Evolutionary conservation across 192 early-diverging fungal species (phyloP).

Genomic region (Cladochytrium replicatum): DNA sequence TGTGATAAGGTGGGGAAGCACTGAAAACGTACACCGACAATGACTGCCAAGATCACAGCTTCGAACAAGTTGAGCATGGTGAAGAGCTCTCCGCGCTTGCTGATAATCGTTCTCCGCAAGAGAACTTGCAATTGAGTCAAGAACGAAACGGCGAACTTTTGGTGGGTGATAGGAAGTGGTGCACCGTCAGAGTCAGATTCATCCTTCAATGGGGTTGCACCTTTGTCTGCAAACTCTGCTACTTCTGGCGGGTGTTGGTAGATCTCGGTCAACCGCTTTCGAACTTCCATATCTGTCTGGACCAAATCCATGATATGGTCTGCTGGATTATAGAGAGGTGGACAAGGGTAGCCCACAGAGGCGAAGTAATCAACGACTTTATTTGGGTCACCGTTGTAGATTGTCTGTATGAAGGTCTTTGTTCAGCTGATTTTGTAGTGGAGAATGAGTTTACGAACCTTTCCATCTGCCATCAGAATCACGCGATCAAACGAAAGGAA

Average conservation of each 20-base stretch:
- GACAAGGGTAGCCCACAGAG: constrained; percentile 33
- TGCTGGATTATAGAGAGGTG: constrained; percentile 43
- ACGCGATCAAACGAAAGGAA: constrained; percentile 77
- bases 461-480: constrained; percentile 60
- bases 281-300: too few species aligned
- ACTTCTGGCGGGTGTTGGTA: too few species aligned
- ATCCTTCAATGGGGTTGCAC: too few species aligned
- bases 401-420: too few species aligned
- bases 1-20: background rate
- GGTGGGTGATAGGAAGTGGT: too few species aligned
- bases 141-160: background rate
- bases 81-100: background rate
- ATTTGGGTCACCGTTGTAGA: too few species aligned
- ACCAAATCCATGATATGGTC: constrained; percentile 53
- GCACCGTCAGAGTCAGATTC: too few species aligned
- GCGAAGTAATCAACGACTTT: constrained; percentile 35
- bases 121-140: background rate
- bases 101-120: background rate
- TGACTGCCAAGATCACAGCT: background rate
- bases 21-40: background rate
- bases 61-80: background rate
- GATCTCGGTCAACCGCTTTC: too few species aligned
- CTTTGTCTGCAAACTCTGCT: too few species aligned
- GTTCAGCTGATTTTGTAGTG: too few species aligned
- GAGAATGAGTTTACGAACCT: too few species aligned